Evolutionary conservation across 106 monocot genomes (phyloP), one percentile per base, ranked within the genome.

Genomic region (Phalaenopsis aphrodite): DNA sequence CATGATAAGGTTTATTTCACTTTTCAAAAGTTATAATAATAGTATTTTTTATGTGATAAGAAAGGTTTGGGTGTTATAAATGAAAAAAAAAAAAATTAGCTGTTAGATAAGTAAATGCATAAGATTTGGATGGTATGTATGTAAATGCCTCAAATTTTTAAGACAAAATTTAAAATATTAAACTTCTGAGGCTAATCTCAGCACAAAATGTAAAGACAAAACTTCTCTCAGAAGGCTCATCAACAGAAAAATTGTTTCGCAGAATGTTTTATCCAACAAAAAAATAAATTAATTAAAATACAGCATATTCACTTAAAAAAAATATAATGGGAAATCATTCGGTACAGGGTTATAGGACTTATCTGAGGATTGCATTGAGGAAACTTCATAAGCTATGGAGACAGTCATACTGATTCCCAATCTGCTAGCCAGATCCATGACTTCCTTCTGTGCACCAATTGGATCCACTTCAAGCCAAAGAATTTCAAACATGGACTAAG

Each of bases 401-500:
- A 91, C 91, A 41, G 80, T 82, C 66, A 99, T 81, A 64, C 78
- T 49, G 8, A 89, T 74, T 55, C 87, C 88, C 69, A 93, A 55
- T 5, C 42, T 82, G 16, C 56, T 79, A 17, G 93, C 93, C 46
- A 91, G 78, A 61, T 89, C 77, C 75, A 99, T 42, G 75, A 93
- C 86, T 79, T 88, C 93, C 57, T 88, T 84, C 80, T 93, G 91
- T 19, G 92, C 95, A 82, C 99, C 93, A 84, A 82, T 65, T 42
- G 94, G 91, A 84, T 99, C 95, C 85, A 99, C 98, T 99, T 85
- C 55, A 72, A 81, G 55, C 55, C 43, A 56, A 30, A 79, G n/a
- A 71, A 61, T 45, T 45, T 65, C 2, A 30, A 30, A 61, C 19
- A 81, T 23, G 15, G 2, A 83, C 4, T 6, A 61, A 74, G 8